Evolutionary conservation across 73 alveolate genomes (phyloP).

Genomic region (Blepharisma japonicum): DNA sequence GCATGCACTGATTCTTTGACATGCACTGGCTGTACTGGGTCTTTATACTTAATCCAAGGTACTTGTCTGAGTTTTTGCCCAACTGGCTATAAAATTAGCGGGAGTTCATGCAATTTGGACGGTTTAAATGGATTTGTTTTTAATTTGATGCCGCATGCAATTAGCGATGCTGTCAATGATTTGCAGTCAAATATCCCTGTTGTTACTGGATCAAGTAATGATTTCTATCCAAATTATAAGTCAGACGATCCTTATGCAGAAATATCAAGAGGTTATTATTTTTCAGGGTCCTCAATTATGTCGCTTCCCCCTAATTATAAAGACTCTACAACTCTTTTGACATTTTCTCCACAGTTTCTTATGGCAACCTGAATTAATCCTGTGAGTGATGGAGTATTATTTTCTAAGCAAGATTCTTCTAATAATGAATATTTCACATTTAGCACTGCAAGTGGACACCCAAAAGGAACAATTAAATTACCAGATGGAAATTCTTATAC

Average conservation of each 20-base stretch:
- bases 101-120: constrained; percentile 25
- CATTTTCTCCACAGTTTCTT: background rate
- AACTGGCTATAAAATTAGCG: constrained; percentile 2
- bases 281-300: constrained; percentile 12
- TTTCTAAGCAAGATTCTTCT: background rate
- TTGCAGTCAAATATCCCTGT: background rate
- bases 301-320: constrained; percentile 11
- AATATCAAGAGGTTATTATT: background rate
- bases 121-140: background rate
- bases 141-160: background rate
- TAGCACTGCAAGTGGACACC: too few relatives aligned
- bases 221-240: background rate
- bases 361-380: background rate
- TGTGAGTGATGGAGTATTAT: background rate
- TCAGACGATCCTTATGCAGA: constrained; percentile 3
- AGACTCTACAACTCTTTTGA: background rate
- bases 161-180: background rate
- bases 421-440: too few relatives aligned
- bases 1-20: background rate
- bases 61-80: constrained; percentile 14
- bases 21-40: background rate
- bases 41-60: background rate
- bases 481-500: too few relatives aligned
- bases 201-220: background rate
- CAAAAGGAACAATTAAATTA: too few relatives aligned